These are phyloP conservation scores for Phytophthora aleatoria DNA, from an alignment of 352 stramenopile genomes.

Conservation along the genomic window DNA sequence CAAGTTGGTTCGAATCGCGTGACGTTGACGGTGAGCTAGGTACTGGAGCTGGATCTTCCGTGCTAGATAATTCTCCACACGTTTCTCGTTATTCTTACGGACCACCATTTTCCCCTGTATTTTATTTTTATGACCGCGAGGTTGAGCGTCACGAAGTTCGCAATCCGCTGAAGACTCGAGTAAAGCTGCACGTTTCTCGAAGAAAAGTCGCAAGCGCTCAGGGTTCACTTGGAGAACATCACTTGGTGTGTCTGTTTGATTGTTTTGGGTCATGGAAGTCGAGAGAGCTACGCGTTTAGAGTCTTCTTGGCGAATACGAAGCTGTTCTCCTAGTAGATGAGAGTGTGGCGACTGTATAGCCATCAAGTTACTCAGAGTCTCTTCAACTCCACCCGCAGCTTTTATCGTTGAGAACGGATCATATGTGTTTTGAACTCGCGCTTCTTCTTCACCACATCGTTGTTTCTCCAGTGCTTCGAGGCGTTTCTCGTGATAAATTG, in stretches of 20 bases:
- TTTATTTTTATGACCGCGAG: constrained; percentile 46
- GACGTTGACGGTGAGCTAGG: constrained; percentile 42
- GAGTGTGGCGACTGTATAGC: constrained; percentile 30
- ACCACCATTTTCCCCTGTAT: constrained; percentile 54
- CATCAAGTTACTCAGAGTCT: constrained; percentile 45
- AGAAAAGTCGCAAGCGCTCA: constrained; percentile 36
- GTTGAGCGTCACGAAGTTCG: constrained; percentile 30
- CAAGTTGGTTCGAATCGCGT: constrained; percentile 39
- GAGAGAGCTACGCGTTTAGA: constrained; percentile 14
- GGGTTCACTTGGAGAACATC: constrained; percentile 38
- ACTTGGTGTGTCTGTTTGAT: constrained; percentile 1
- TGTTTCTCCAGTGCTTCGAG: constrained; percentile 34
- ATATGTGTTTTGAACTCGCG: constrained; percentile 35
- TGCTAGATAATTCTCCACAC: constrained; percentile 44
- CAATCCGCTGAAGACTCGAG: constrained; percentile 38
- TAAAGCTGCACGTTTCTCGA: constrained; percentile 43
- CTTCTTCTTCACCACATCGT: constrained; percentile 20
- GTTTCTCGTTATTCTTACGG: constrained; percentile 44
- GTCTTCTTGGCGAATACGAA: constrained; percentile 64
- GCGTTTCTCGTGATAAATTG: constrained; percentile 44
- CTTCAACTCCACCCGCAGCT: constrained; percentile 51
- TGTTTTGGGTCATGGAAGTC: background rate
- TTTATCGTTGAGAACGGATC: constrained; percentile 69
- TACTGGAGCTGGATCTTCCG: constrained; percentile 67
- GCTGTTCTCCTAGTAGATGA: constrained; percentile 37